phyloP scores from a whole-genome alignment of 257 asterid species.

The Plantago ovata region DNA sequence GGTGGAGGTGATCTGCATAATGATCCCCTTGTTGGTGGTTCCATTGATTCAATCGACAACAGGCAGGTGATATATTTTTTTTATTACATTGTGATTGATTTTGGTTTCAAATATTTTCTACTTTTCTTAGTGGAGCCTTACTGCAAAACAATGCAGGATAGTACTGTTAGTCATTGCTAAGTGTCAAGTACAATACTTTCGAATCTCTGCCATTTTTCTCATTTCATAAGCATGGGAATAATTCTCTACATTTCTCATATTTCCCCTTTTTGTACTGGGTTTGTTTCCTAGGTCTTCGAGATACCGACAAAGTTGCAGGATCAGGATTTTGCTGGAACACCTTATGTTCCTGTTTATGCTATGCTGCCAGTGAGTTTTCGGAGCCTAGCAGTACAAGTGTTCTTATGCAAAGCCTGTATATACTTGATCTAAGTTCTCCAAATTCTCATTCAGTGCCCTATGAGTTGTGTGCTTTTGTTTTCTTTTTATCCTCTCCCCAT shows the following conservation, averaged over 20 bases:
- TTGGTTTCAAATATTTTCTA: constrained; percentile 7
- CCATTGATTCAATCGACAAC: constrained; percentile 56
- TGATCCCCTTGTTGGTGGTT: constrained; percentile 79
- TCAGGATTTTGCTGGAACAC: constrained; percentile 80
- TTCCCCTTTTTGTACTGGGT: constrained; percentile 18
- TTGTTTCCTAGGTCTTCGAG: constrained; percentile 56
- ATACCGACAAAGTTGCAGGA: constrained; percentile 63
- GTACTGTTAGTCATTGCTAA: not conserved
- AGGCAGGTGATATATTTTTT: constrained; percentile 53
- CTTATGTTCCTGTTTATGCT: constrained; percentile 80
- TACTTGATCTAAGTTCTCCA: not conserved
- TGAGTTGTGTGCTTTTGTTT: constrained; percentile 15
- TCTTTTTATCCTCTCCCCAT: constrained; percentile 13
- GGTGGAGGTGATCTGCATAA: constrained; percentile 68
- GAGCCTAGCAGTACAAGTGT: constrained; percentile 4
- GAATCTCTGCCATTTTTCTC: constrained; percentile 1
- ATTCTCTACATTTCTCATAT: constrained; percentile 17
- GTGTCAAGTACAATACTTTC: not conserved
- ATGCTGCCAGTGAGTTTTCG: constrained; percentile 90
- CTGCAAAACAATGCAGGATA: no score
- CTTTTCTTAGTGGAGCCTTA: constrained; percentile 6
- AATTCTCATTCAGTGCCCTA: constrained; percentile 16
- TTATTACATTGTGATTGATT: constrained; percentile 22
- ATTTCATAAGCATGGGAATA: constrained; percentile 16
- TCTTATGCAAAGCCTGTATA: constrained; percentile 6